Base-by-base conservation (phyloP, 73 alveolate species). In the Paramecium biaurelia region DNA sequence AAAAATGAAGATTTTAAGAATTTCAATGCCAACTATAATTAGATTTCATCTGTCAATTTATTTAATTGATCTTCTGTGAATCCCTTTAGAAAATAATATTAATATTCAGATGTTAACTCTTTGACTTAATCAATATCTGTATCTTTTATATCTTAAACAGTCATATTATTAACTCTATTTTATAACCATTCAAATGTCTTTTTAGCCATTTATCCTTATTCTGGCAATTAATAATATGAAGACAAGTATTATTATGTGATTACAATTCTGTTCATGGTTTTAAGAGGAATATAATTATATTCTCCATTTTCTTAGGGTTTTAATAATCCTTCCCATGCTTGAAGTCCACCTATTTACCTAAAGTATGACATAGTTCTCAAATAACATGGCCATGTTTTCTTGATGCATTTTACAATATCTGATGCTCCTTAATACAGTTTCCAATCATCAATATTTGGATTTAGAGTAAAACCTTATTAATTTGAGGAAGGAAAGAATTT, bases 1-100 rank as follows among this genome's bases (percentile, higher is more conserved):
- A 95, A 63, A 92, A 86, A 95, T 2, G 97, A 92, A 37, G 95
- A 70, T 57, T 92, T 95, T 63, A 95, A 34, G 47, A 59, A 94
- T 86, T 92, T 92, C 26, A 76, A 45, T 0, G 96, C 93, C n/a
- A 95, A 24, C 37, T 82, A 14, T 30, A 95, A 92, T 85, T 95
- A 94, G 14, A 63, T 67, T 7, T 58, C 57, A 38, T 95, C 98
- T 1, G 88, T 84, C 15, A 76, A 18, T 59, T 74, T 49, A 58
- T 35, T 85, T 14, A 56, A 11, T 34, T 92, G 26, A 4, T 82
- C 87, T 88, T 57, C 47, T 67, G 87, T 92, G 21, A 32, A 85
- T 18, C 92, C 82, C 15, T 85, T 93, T 4, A 1, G 6, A 28
- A 92, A 41, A 9, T 85, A 93, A 20, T 56, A 47, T 38, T 68